A percentile compares a stretch with the other conserved stretches of the same genome.
Conservation (phyloP, 176 grass and related monocot species). For the Triticum monococcum region DNA sequence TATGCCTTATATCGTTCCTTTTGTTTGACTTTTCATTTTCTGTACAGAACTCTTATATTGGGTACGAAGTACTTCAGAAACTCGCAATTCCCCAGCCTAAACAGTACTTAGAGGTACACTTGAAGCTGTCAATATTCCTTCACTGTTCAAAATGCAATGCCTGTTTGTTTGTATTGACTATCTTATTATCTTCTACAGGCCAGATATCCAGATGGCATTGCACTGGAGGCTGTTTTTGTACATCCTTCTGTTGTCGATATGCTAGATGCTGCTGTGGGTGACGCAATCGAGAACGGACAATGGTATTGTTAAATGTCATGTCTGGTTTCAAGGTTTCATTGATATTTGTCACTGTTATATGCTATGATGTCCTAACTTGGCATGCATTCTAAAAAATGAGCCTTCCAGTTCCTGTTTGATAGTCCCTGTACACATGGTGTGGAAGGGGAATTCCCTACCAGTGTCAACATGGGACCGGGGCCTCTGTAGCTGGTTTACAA, state of each 20-base stretch:
- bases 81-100: slow-evolving; percentile 93
- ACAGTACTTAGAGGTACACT: slow-evolving; percentile 87
- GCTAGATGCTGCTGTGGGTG: slow-evolving; percentile 90
- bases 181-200: slow-evolving; percentile 49
- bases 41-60: slow-evolving; percentile 94
- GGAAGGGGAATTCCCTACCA: background rate
- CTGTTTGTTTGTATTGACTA: slow-evolving; percentile 19
- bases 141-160: background rate
- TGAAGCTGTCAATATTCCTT: slow-evolving; percentile 24
- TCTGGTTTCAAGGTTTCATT: slow-evolving; percentile 6
- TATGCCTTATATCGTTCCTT: slow-evolving; percentile 12
- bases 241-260: slow-evolving; percentile 89
- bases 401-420: background rate
- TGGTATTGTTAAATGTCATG: slow-evolving; percentile 56
- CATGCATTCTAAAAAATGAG: background rate
- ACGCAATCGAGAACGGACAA: slow-evolving; percentile 75
- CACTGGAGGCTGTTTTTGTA: slow-evolving; percentile 90
- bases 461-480: background rate
- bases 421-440: background rate
- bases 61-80: slow-evolving; percentile 90
- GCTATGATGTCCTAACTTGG: slow-evolving; percentile 11
- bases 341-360: slow-evolving; percentile 9
- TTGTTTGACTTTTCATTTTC: slow-evolving; percentile 29
- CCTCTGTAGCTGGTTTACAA: background rate
- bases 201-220: slow-evolving; percentile 94